Percentiles rank a stretch among this genome's conserved stretches.
phyloP scores from a whole-genome alignment of 257 asterid species.

The Lithospermum erythrorhizon region DNA sequence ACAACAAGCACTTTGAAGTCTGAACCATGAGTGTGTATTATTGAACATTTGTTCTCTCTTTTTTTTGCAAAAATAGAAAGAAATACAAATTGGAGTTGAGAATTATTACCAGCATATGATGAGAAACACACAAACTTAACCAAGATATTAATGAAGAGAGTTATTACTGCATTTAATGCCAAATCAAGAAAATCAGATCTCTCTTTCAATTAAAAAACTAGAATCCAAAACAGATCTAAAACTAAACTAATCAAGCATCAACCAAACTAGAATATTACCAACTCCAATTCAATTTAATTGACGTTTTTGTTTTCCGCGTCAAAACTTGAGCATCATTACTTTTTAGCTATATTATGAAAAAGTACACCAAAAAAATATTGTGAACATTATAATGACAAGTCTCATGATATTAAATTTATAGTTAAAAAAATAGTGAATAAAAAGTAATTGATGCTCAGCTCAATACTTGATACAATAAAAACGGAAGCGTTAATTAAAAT shows the following conservation, averaged over 20 bases:
- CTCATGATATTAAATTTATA: no score
- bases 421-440: no score
- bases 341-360: no score
- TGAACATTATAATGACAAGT: no score
- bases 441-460: no score
- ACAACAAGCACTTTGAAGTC: neutral
- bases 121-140: constrained; percentile 81
- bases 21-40: neutral
- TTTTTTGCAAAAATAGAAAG: neutral
- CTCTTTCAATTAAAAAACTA: neutral
- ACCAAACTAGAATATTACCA: neutral
- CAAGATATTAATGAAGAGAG: constrained; percentile 93
- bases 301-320: no score
- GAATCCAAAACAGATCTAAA: constrained; percentile 42
- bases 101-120: constrained; percentile 75
- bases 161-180: constrained; percentile 50
- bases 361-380: no score
- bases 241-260: neutral
- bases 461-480: no score
- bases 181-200: constrained; percentile 1
- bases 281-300: no score
- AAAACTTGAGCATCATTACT: no score
- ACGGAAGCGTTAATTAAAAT: no score
- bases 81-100: neutral
- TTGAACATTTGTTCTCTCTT: neutral